Evolutionary conservation across 2,329 filamentous ascomycete species (phyloP).

Genomic region (Alternaria triticimaculans): DNA sequence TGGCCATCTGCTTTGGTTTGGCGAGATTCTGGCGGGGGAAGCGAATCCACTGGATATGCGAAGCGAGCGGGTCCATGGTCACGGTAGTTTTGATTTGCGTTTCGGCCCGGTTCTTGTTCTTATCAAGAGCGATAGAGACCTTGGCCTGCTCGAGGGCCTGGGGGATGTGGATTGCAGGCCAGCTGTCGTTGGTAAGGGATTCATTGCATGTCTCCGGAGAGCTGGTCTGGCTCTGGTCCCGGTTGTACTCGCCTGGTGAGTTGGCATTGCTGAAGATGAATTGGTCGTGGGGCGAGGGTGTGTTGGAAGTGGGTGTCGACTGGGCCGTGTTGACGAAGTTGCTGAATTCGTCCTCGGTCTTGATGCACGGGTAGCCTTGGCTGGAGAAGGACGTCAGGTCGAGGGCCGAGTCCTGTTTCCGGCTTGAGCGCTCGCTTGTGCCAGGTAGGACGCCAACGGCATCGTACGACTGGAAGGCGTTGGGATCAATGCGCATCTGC

Average conservation of each 20-base stretch:
- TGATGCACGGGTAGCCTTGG: conserved; percentile 17
- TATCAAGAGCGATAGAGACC: conserved; percentile 36
- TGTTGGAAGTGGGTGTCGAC: conserved; percentile 34
- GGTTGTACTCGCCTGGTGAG: conserved; percentile 38
- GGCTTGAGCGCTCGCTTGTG: conserved; percentile 16
- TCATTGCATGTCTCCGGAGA: conserved; percentile 39
- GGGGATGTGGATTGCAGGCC: conserved; percentile 38
- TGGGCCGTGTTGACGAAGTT: conserved; percentile 28
- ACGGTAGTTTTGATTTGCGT: conserved; percentile 93
- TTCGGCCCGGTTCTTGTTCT: conserved; percentile 85
- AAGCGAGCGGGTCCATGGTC: conserved; percentile 76
- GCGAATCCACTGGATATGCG: conserved; percentile 79
- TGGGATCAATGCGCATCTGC: conserved; percentile 15
- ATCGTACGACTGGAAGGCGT: conserved; percentile 10
- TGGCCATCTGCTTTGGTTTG: conserved; percentile 88
- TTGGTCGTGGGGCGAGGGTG: conserved; percentile 36
- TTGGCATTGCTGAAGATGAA: conserved; percentile 43
- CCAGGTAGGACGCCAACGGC: conserved; percentile 6
- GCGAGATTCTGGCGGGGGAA: conserved; percentile 90
- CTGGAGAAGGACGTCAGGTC: conserved; percentile 26
- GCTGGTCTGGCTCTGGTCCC: conserved; percentile 40
- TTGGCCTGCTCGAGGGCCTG: conserved; percentile 30
- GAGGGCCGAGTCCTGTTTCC: conserved; percentile 35
- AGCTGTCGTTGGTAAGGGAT: conserved; percentile 23
- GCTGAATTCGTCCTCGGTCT: conserved; percentile 24